Conservation (phyloP, 1,284 basidiomycete genomes). For the Cutaneotrichosporon dermatis region DNA sequence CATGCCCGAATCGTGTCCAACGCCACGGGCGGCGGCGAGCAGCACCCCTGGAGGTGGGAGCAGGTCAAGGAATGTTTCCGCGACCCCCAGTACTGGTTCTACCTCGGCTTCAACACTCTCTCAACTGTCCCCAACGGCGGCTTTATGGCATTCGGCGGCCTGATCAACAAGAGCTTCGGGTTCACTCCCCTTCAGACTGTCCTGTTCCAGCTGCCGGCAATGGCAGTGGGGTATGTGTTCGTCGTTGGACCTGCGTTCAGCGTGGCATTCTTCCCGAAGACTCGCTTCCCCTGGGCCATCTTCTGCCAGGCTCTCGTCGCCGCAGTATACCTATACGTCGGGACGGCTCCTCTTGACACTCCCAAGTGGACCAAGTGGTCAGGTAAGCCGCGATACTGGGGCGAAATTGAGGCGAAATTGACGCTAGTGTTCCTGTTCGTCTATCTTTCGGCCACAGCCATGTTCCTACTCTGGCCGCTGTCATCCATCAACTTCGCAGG, state of each 20-base stretch:
- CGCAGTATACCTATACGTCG: conserved; percentile 24
- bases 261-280: conserved; percentile 16
- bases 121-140: conserved; percentile 28
- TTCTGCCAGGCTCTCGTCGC: conserved; percentile 8
- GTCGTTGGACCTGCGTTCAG: conserved; percentile 16
- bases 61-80: conserved; percentile 27
- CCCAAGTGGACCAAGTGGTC: conserved; percentile 26
- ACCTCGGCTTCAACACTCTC: conserved; percentile 23
- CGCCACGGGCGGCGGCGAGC: conserved; percentile 23
- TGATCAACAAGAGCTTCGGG: conserved; percentile 23
- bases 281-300: conserved; percentile 26
- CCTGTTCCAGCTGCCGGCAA: conserved; percentile 22
- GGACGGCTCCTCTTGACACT: conserved; percentile 2
- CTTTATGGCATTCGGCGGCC: conserved; percentile 17
- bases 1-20: conserved; percentile 17
- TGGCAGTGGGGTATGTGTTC: conserved; percentile 19
- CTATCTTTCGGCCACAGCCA: conserved; percentile 17
- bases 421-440: conserved; percentile 14
- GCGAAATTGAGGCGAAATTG: no score
- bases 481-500: conserved; percentile 29
- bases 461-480: conserved; percentile 33
- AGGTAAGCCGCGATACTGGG: no score
- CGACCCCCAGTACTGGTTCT: conserved; percentile 29
- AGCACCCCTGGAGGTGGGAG: conserved; percentile 24
- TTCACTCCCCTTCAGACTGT: conserved; percentile 23